Conservation (phyloP, 345 rosid species). For the Anacardium occidentale region DNA sequence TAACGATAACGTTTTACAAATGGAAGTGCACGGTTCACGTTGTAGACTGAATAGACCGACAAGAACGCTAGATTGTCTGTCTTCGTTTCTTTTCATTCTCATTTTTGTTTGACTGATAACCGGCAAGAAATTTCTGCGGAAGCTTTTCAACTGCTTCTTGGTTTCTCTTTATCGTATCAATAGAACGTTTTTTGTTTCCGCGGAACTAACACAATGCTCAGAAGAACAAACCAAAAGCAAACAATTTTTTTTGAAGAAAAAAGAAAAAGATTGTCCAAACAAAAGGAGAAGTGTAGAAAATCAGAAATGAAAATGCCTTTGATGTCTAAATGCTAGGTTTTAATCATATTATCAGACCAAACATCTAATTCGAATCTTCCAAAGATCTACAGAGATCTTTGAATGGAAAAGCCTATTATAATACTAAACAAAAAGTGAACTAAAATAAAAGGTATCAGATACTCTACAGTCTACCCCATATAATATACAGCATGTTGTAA, state of each 20-base stretch:
- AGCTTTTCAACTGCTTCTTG: constrained; percentile 62
- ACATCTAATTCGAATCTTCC: constrained; percentile 33
- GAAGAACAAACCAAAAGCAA: constrained; percentile 20
- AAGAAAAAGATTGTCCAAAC: background rate
- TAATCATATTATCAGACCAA: constrained; percentile 23
- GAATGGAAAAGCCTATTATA: constrained; percentile 10
- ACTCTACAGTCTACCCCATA: background rate
- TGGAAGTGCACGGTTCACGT: background rate
- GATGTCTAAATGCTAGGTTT: constrained; percentile 23
- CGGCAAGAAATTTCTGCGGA: constrained; percentile 62
- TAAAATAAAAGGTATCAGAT: constrained; percentile 10
- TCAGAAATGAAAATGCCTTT: constrained; percentile 33
- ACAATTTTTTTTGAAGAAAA: background rate
- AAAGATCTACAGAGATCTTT: constrained; percentile 28
- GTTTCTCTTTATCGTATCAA: constrained; percentile 83
- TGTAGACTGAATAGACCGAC: constrained; percentile 33
- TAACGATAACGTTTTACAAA: constrained; percentile 1
- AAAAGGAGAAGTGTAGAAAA: constrained; percentile 4
- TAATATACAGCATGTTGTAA: constrained; percentile 21
- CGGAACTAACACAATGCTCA: constrained; percentile 42
- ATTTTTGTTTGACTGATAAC: constrained; percentile 34
- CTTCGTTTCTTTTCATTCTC: constrained; percentile 27
- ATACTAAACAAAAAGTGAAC: constrained; percentile 25
- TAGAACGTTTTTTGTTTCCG: constrained; percentile 38
- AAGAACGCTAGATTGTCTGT: constrained; percentile 36